These are phyloP conservation scores for Cochlearia excelsa DNA, from an alignment of 345 rosid genomes.

Conservation along the genomic window DNA sequence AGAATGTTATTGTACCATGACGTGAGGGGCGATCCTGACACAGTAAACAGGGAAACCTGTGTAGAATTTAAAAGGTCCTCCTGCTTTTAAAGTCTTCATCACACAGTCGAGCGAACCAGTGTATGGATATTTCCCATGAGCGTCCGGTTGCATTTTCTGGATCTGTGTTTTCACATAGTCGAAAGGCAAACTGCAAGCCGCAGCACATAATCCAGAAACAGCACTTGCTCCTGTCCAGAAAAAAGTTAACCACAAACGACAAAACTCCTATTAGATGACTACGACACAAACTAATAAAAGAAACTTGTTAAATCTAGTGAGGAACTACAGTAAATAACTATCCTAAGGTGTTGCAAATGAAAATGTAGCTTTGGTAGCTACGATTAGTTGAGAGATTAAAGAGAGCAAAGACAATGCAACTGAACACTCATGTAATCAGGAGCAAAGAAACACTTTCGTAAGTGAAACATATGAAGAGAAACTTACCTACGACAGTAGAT, in stretches of 20 bases:
- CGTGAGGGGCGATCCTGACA: conserved; percentile 95
- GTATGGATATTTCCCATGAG: conserved; percentile 86
- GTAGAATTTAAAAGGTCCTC: conserved; percentile 90
- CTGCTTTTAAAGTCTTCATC: conserved; percentile 71
- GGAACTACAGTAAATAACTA: no score
- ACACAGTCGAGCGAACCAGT: conserved; percentile 85
- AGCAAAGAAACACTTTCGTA: no score
- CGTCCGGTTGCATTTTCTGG: conserved; percentile 99
- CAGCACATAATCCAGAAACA: conserved; percentile 86
- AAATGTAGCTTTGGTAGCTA: no score
- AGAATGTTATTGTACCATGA: conserved; percentile 59
- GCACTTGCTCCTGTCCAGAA: conserved; percentile 71
- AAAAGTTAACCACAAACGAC: not conserved
- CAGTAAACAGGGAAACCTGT: conserved; percentile 97
- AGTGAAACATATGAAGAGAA: not conserved
- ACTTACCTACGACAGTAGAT: conserved; percentile 60
- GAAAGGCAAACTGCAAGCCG: conserved; percentile 95
- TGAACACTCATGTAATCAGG: no score
- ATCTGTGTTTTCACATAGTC: conserved; percentile 98
- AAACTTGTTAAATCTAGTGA: no score
- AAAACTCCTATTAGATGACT: no score
- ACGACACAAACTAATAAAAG: no score
- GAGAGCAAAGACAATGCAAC: no score
- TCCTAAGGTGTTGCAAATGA: no score
- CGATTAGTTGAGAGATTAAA: no score